Evolutionary conservation across 805 yeast genomes (phyloP), one percentile per base, ranked within the genome.

Genomic region (Priceomyces carsonii): DNA sequence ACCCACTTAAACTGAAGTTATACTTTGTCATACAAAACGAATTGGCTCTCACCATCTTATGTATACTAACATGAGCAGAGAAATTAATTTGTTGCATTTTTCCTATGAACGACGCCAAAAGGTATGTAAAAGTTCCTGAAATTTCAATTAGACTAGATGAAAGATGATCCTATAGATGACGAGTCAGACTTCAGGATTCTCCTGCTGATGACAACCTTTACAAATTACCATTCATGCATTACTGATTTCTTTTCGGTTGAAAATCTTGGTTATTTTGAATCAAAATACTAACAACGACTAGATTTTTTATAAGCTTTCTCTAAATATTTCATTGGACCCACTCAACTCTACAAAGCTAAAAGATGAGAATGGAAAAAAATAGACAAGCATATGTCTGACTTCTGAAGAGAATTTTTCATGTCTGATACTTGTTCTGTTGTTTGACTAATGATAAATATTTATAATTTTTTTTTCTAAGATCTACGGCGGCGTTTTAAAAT

Each of bases 331-430:
- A 12, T 6, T 5, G 12, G 12, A 28, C 17, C 5, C 27, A 19
- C 26, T 6, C 14, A 26, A 16, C 16, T 12, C 17, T 17, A 21
- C 14, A 21, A 29, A 12, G 12, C n/a, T 77, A 81, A 61, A 63
- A 59, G 80, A 82, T 80, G 93, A 85, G 73, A 76, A 77, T 71
- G 76, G 26, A 75, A 77, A 77, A 71, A 65, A 71, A 67, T 61
- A 63, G 96, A 90, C 97, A 90, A 90, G 97, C 97, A 90, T 90
- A 90, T 90, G 95, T 89, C 97, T 82, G 95, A 89, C 63, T 66
- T 62, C 29, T 31, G 69, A 89, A 78, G 60, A 77, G 66, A 60
- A 54, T 63, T 73, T 63, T 71, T 78, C 76, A 48, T 46, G 72
- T 67, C 74, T 68, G 73, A 68, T 67, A 55, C 36, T 44, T 27